These are phyloP conservation scores for Pneumocystis sp. DNA, from an alignment of 1,139 yeast species.

Conservation along the genomic window DNA sequence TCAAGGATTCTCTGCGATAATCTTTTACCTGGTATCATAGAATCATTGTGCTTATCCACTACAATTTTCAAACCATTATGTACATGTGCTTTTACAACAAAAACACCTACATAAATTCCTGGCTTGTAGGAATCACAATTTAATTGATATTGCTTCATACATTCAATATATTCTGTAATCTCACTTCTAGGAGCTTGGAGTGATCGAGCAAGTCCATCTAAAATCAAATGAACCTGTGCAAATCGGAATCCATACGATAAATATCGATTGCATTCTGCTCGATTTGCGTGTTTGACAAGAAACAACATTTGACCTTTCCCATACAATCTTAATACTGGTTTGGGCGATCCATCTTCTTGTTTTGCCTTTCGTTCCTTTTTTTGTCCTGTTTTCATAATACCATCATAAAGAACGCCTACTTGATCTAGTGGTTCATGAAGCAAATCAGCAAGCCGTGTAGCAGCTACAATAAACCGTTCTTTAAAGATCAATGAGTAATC, in stretches of 20 bases:
- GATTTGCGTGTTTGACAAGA: constrained; percentile 4
- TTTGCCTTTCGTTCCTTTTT: not conserved
- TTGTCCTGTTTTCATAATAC: constrained; percentile 4
- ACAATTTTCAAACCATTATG: constrained; percentile 6
- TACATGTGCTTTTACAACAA: constrained; percentile 2
- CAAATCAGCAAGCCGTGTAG: constrained; percentile 4
- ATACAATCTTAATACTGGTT: not conserved
- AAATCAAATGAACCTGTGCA: constrained; percentile 1
- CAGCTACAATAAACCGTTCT: constrained; percentile 8
- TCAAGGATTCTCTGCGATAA: not conserved
- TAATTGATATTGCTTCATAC: constrained; percentile 3
- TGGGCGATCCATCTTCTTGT: not conserved
- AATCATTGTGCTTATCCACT: constrained; percentile 1
- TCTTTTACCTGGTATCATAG: constrained; percentile 1
- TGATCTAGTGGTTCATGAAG: constrained; percentile 1
- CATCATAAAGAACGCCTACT: constrained; percentile 5
- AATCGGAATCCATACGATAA: constrained; percentile 6
- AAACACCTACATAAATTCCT: constrained; percentile 6
- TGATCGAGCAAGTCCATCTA: not conserved
- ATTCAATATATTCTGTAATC: not conserved
- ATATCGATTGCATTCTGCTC: not conserved
- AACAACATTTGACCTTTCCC: constrained; percentile 6
- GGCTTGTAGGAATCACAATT: not conserved
- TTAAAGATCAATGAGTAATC: constrained; percentile 4
- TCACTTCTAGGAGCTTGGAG: not conserved